Percentiles rank a stretch among this genome's conserved stretches.
These are phyloP conservation scores for Phytophthora uliginosa DNA, from an alignment of 352 stramenopile genomes.

Conservation along the genomic window DNA sequence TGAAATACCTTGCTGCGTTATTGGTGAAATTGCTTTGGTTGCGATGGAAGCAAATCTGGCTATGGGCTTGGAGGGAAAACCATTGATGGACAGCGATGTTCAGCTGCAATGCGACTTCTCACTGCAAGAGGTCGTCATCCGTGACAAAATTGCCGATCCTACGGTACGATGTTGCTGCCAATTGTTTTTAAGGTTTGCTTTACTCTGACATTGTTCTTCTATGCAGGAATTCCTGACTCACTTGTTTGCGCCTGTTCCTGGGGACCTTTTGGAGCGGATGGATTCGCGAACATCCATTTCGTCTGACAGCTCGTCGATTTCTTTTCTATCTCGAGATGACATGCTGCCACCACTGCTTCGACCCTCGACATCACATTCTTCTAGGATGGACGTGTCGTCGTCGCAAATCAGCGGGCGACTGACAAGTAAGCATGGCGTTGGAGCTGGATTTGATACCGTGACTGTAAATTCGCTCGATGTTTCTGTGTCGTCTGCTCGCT, in stretches of 20 bases:
- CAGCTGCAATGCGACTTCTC: constrained; percentile 56
- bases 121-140: constrained; percentile 47
- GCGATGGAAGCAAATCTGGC: constrained; percentile 32
- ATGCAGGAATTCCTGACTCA: constrained; percentile 50
- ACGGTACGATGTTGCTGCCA: constrained; percentile 34
- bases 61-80: constrained; percentile 19
- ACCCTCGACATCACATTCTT: constrained; percentile 28
- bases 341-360: constrained; percentile 22
- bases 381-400: constrained; percentile 27
- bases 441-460: constrained; percentile 17
- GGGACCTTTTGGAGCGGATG: constrained; percentile 28
- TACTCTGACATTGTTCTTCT: constrained; percentile 20
- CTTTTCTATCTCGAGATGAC: constrained; percentile 32
- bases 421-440: constrained; percentile 13
- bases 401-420: constrained; percentile 43
- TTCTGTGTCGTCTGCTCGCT: constrained; percentile 51
- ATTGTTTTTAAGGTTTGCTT: constrained; percentile 6
- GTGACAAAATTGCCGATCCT: constrained; percentile 60
- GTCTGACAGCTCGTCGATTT: constrained; percentile 42
- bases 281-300: constrained; percentile 34
- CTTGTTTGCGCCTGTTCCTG: constrained; percentile 48
- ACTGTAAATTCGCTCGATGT: constrained; percentile 40
- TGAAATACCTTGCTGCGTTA: constrained; percentile 46
- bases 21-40: constrained; percentile 47
- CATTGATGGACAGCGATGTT: constrained; percentile 7